Evolutionary conservation across 257 asterid species (phyloP), one percentile per base, ranked within the genome.

Genomic region (Gentiana macrophylla): DNA sequence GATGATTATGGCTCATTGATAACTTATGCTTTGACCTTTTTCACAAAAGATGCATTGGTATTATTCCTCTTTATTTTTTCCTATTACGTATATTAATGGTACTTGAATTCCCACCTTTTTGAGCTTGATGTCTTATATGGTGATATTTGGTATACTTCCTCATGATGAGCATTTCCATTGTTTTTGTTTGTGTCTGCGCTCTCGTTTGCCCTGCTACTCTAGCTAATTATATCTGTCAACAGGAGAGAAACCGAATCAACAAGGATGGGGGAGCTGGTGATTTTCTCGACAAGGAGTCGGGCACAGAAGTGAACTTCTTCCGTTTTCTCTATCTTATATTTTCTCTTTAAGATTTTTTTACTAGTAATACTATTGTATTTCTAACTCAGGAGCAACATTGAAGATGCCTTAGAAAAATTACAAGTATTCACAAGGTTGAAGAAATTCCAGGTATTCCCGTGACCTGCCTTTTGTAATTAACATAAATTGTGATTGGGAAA

Each of bases 181-280:
- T 41, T 4, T 4, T 10, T 4, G 9, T 41, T 10, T 41, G 9
- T 38, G 6, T 37, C 44, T 37, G 6, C 1, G 6, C 1, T 38
- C 44, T 1, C 44, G 0, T 1, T 1, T 8, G 0, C 44, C 7
- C 44, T 1, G 6, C 1, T 1, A 3, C 44, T 38, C 46, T 41
- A 41, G 46, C 46, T 6, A 3, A 3, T 41, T 41, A 2, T 41
- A 10, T 33, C 56, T 71, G 57, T 67, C 53, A 52, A 47, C 86
- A 92, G 97, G 99, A 88, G 69, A 92, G 86, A 72, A 83, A 81
- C 62, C 79, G 94, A 66, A 92, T 92, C 67, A 92, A 79, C 68
- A 83, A 60, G 75, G 95, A 86, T 53, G n/a, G 97, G 99, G 62
- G 97, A 85, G 72, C 84, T 92, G 52, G 89, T 92, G 67, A 77